Conservation (phyloP, 139 green algal genomes). For the Tetradesmus obliquus region DNA sequence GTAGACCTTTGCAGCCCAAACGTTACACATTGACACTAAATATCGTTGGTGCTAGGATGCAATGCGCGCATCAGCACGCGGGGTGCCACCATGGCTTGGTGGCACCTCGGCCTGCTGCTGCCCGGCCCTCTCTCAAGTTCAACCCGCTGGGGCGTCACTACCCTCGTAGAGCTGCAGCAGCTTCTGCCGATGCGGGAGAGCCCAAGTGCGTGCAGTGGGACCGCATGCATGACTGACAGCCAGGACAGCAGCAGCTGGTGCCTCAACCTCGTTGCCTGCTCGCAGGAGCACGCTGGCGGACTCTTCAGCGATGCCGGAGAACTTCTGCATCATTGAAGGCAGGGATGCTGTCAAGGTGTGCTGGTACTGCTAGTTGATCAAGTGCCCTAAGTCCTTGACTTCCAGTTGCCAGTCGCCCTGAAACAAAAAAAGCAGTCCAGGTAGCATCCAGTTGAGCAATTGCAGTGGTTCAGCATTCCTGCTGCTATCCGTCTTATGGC, state of each 20-base stretch:
- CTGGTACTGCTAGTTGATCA: neutral
- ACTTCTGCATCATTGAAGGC: constrained; percentile 97
- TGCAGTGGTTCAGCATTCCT: too few species aligned
- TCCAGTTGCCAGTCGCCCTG: neutral
- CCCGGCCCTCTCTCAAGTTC: neutral
- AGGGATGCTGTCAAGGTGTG: constrained; percentile 86
- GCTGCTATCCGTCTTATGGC: too few species aligned
- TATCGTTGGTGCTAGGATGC: neutral
- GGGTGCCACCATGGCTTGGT: constrained; percentile 4
- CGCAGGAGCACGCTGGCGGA: neutral
- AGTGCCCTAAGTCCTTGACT: neutral
- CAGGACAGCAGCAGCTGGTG: neutral
- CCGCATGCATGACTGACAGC: neutral
- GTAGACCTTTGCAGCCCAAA: neutral
- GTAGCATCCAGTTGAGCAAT: too few species aligned
- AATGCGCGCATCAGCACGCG: neutral
- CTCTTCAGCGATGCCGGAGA: constrained; percentile 40
- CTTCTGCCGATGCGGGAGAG: neutral
- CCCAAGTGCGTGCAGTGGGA: neutral
- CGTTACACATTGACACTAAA: neutral
- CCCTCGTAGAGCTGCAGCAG: neutral
- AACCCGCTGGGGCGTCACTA: constrained; percentile 14
- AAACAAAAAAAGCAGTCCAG: too few species aligned
- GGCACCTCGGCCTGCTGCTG: neutral
- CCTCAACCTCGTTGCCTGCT: neutral